Percentiles rank a stretch among this genome's conserved stretches.
Conservation (phyloP, 2,329 filamentous ascomycete genomes). For the Passalora sequoiae region DNA sequence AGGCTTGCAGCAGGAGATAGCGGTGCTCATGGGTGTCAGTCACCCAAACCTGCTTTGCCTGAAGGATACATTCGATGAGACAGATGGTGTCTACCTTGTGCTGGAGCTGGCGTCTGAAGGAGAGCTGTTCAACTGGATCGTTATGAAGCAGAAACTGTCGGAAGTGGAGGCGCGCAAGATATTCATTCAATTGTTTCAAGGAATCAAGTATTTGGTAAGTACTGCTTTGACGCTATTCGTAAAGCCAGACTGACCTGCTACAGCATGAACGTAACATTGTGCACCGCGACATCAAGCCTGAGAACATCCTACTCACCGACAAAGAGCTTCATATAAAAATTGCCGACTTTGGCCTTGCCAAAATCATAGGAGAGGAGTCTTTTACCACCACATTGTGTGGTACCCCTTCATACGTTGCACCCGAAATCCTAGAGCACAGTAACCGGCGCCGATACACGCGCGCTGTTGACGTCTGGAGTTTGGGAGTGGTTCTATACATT, state of each 20-base stretch:
- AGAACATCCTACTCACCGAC: constrained; percentile 88
- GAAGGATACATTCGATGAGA: constrained; percentile 91
- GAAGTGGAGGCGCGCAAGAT: constrained; percentile 81
- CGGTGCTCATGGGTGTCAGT: constrained; percentile 92
- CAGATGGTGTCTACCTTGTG: constrained; percentile 83
- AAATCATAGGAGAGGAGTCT: constrained; percentile 97
- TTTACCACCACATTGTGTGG: constrained; percentile 94
- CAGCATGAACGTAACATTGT: constrained; percentile 97
- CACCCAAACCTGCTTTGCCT: constrained; percentile 89
- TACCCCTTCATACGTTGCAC: constrained; percentile 86
- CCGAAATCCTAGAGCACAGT: constrained; percentile 82
- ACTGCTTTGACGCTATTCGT: constrained; percentile 20
- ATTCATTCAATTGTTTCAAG: constrained; percentile 87
- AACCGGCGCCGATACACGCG: constrained; percentile 84
- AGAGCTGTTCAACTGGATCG: constrained; percentile 92
- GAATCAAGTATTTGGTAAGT: constrained; percentile 87
- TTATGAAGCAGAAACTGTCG: constrained; percentile 80
- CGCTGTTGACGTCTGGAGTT: constrained; percentile 92
- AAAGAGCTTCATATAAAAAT: constrained; percentile 82
- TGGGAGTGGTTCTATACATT: constrained; percentile 97
- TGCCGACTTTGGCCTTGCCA: constrained; percentile 93
- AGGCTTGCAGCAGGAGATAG: constrained; percentile 89
- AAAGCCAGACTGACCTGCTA: constrained; percentile 8
- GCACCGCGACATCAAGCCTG: constrained; percentile 94
- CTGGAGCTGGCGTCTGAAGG: constrained; percentile 87